Evolutionary conservation across 1,284 basidiomycete genomes (phyloP), one percentile per base, ranked within the genome.

Genomic region (Stygiomarasmius scandens): DNA sequence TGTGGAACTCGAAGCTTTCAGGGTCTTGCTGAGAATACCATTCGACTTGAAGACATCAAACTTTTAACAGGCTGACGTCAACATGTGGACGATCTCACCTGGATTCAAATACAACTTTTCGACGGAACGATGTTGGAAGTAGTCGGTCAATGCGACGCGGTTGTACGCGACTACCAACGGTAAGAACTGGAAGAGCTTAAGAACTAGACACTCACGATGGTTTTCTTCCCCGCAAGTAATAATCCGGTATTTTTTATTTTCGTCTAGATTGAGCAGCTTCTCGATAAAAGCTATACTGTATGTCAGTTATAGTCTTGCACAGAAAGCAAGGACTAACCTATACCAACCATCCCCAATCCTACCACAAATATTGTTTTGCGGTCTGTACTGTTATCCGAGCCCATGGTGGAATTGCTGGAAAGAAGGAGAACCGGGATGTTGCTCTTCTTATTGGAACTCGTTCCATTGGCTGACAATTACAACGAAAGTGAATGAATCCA

Each of bases 331-430:
- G n/a, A 25, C 52, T 23, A n/a, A 80, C 84, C 85, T 41, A 89
- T 85, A 12, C 85, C 85, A 41, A 87, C 84, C 87, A 89, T 88
- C 23, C 87, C 87, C 6, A 89, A 75, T 2, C 87, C 87, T 51
- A 84, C 85, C 58, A 84, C 79, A 50, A 82, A 77, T 49, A 84
- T 64, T 50, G 45, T 34, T 29, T 24, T 32, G 12, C 24, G 38
- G 5, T 12, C 29, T 19, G 32, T 9, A 36, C n/a, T n/a, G n/a
- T 10, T 24, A n/a, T 32, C 5, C 22, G 50, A n/a, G n/a, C 32
- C 41, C 32, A 38, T 36, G 50, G 41, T 22, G 20, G 12, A 32
- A 5, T 32, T 5, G 20, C 19, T 20, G 32, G 16, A 25, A 14
- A 9, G 22, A 10, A 16, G 10, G 27, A 19, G 20, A 14, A 32